Base-by-base conservation (phyloP, 345 rosid species). In the Ceriops decandra region DNA sequence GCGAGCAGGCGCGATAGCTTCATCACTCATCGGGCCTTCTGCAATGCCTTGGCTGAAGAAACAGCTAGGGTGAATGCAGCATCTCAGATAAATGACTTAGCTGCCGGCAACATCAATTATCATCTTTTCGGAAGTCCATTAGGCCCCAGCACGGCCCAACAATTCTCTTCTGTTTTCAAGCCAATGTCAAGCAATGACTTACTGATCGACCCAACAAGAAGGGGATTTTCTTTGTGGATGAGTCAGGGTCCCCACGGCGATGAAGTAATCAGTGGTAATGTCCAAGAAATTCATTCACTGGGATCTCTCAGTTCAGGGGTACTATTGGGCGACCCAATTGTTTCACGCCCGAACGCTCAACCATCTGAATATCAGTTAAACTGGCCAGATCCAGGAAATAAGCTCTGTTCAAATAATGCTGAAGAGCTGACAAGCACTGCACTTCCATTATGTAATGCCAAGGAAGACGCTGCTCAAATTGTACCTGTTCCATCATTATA, bases 31-130 rank as follows among this genome's bases (percentile, higher is more conserved):
- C 84, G 99, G 73, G 99, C 99, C 5, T 95, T 90, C 74, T 95
- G 99, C 57, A 96, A 91, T 54, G 99, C 99, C 13, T 87, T 95
- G 64, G 99, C 99, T 1, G 96, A 91, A 80, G 97, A 95, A 83
- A 86, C 97, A 3, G 96, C 96, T 1, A 86, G 97, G 69, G 82
- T 95, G 67, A 91, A 83, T 68, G 99, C 96, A 72, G 86, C 83
- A 60, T 78, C 97, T 3, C 78, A 60, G 71, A 70, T 85, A 59
- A 76, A 72, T 69, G 78, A 33, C 64, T 74, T 85, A 33, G 66
- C 83, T 52, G 46, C 74, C 31, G 60, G 36, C 19, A 68, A 70
- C 49, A 42, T 42, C 49, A 42, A 42, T 28, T 83, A 88, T 70
- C 90, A 85, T 66, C 81, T 88, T 27, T 78, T 84, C 79, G 95